These are phyloP conservation scores for Polygonum aviculare DNA, from an alignment of 148 eudicot genomes.

Conservation along the genomic window DNA sequence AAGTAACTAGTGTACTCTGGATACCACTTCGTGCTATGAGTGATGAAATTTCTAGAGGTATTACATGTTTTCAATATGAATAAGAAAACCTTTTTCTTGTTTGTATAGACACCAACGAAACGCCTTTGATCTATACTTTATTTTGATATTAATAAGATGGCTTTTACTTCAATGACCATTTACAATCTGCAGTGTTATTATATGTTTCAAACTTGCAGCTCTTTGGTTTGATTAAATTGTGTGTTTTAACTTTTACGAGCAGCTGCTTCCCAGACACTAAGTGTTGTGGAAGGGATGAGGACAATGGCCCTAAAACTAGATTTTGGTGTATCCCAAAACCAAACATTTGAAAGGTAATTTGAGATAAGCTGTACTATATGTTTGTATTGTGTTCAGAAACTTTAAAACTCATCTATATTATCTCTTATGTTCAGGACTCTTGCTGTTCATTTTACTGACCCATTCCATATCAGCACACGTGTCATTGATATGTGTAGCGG, in stretches of 20 bases:
- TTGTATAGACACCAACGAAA: background rate
- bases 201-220: background rate
- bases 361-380: conserved; percentile 12
- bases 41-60: conserved; percentile 73
- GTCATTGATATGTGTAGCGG: conserved; percentile 86
- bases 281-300: conserved; percentile 86
- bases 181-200: background rate
- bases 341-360: conserved; percentile 69
- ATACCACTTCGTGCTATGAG: conserved; percentile 77
- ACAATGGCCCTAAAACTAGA: conserved; percentile 94
- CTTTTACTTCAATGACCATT: background rate
- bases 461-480: conserved; percentile 73
- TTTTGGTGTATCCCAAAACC: conserved; percentile 89
- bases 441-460: conserved; percentile 96
- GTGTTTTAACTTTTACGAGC: conserved; percentile 23
- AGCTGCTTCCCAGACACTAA: conserved; percentile 52
- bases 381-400: background rate
- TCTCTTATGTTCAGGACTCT: conserved; percentile 45
- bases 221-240: background rate
- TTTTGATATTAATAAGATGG: background rate
- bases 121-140: background rate
- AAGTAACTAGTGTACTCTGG: conserved; percentile 78
- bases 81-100: background rate
- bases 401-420: background rate
- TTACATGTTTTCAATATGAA: background rate